Conservation (phyloP, 2,329 filamentous ascomycete species). For the Biscogniauxia marginata region DNA sequence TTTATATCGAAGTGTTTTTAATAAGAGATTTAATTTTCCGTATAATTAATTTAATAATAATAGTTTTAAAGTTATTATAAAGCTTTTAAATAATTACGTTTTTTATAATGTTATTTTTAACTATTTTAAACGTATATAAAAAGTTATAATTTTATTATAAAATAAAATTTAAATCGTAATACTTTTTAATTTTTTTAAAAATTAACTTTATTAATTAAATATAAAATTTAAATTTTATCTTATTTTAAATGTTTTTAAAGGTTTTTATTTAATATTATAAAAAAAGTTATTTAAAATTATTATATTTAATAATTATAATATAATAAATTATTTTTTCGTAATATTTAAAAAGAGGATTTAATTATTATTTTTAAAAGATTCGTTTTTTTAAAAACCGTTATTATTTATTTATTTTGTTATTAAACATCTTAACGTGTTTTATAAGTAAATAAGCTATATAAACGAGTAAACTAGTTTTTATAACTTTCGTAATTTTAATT, state of each 20-base stretch:
- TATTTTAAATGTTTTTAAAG: constrained; percentile 6
- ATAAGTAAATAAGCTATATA: too few species aligned
- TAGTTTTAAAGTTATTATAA: constrained; percentile 2
- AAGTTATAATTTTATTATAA: constrained; percentile 1
- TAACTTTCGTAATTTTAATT: too few species aligned
- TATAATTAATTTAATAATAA: constrained; percentile 4
- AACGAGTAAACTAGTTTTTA: too few species aligned
- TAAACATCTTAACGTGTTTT: too few species aligned
- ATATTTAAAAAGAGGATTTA: background rate
- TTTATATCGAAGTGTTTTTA: too few species aligned
- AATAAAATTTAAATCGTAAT: constrained; percentile 1
- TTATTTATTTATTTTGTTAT: too few species aligned
- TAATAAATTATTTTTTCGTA: background rate
- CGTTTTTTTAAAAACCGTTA: background rate
- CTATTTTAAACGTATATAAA: background rate
- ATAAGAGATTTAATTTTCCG: constrained; percentile 1
- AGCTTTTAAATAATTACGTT: background rate
- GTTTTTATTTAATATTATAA: constrained; percentile 5
- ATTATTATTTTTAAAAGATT: background rate
- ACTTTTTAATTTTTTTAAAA: background rate
- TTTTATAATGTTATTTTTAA: background rate
- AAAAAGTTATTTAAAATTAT: background rate
- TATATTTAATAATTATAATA: background rate
- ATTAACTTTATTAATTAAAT: background rate
- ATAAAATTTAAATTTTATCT: constrained; percentile 1